Evolutionary conservation across 2,329 filamentous ascomycete species (phyloP).

Genomic region (Fusarium domesticum): DNA sequence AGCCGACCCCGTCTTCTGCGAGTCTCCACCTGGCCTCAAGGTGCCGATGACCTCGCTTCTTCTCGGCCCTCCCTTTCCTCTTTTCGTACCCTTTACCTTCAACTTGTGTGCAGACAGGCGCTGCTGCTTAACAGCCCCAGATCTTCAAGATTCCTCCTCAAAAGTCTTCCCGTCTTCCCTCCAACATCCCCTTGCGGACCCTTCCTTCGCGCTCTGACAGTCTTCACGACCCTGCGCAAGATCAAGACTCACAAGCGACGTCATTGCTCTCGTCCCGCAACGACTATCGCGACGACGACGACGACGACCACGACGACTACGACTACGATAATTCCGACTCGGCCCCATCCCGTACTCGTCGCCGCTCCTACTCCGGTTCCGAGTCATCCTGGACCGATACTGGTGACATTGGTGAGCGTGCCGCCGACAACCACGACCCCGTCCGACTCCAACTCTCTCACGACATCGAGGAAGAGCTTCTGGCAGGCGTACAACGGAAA

Average conservation of each 20-base stretch:
- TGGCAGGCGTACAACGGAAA: conserved; percentile 49
- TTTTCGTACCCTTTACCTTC: conserved; percentile 34
- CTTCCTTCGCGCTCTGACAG: conserved; percentile 47
- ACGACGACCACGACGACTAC: conserved; percentile 42
- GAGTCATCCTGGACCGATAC: conserved; percentile 86
- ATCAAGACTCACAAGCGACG: conserved; percentile 37
- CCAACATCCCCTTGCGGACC: conserved; percentile 84
- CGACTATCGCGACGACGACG: conserved; percentile 44
- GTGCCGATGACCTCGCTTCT: conserved; percentile 31
- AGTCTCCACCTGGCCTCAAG: conserved; percentile 27
- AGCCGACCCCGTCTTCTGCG: conserved; percentile 31
- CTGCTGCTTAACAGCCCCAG: conserved; percentile 74
- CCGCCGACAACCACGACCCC: conserved; percentile 77
- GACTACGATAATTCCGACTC: conserved; percentile 41
- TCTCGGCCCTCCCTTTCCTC: conserved; percentile 22
- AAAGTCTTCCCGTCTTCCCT: conserved; percentile 65
- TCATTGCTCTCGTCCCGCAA: conserved; percentile 34
- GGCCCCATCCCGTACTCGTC: conserved; percentile 12
- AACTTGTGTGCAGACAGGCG: conserved; percentile 55
- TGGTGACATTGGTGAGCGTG: conserved; percentile 89
- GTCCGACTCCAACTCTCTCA: conserved; percentile 67
- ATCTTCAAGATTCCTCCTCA: conserved; percentile 81
- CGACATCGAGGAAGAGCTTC: conserved; percentile 61
- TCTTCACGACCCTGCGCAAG: conserved; percentile 32
- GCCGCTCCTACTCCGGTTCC: conserved; percentile 54